phyloP scores from a whole-genome alignment of 1,284 basidiomycete genomes.

The Lentinus polychrous region DNA sequence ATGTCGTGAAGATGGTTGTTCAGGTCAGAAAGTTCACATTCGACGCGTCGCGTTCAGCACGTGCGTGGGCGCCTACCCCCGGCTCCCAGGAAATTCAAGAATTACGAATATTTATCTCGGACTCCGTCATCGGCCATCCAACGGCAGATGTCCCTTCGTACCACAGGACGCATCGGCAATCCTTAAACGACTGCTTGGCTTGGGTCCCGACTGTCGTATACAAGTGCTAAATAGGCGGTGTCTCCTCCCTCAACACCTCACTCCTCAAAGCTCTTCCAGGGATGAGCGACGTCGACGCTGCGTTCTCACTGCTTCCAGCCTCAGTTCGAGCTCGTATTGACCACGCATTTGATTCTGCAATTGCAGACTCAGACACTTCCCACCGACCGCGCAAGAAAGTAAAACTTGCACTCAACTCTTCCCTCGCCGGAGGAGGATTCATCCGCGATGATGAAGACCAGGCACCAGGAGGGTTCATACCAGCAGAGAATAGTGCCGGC shows the following conservation, averaged over 20 bases:
- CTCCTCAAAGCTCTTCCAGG: too few species aligned
- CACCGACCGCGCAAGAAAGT: constrained; percentile 15
- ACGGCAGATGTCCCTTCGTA: too few species aligned
- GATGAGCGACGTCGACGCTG: constrained; percentile 13
- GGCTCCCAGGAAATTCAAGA: background rate
- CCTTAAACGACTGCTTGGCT: too few species aligned
- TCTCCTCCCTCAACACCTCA: too few species aligned
- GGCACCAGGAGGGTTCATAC: background rate
- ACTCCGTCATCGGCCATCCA: too few species aligned
- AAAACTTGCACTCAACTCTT: constrained; percentile 8
- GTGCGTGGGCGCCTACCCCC: background rate
- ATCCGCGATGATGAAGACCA: background rate
- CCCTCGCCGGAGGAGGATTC: background rate
- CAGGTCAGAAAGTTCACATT: background rate
- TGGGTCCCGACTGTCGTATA: too few species aligned
- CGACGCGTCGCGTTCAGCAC: constrained; percentile 1
- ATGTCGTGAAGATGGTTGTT: background rate
- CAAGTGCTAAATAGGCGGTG: too few species aligned
- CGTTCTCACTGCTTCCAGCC: constrained; percentile 17
- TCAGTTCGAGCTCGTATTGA: constrained; percentile 20
- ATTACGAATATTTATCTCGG: too few species aligned
- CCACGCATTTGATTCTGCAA: constrained; percentile 19
- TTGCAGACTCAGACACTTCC: background rate
- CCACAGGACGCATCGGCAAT: too few species aligned
- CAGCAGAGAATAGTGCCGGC: constrained; percentile 8